Evolutionary conservation across 768 basidiomycete genomes (phyloP), one percentile per base, ranked within the genome.

Genomic region (Collybia nuda): DNA sequence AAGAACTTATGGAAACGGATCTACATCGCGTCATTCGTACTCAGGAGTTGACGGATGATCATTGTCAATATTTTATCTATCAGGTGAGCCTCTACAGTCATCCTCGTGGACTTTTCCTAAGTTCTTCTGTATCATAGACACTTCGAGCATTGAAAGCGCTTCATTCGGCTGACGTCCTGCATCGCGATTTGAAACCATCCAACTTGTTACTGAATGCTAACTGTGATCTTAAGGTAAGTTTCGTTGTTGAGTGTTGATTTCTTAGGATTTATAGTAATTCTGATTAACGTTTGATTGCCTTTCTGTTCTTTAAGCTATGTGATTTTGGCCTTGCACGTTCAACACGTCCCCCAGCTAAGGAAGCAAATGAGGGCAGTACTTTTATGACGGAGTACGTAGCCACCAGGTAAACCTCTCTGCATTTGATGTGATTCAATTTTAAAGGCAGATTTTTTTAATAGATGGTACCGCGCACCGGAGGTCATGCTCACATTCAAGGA

Each of bases 401-500:
- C 1, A 98, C 96, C 12, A 78, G 95, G 80, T 94, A 51, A 44
- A 68, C 49, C 17, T 47, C 18, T 32, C 9, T 14, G 15, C 11
- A 32, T 29, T 38, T 45, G 32, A 15, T 39, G 17, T 36, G 7
- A 36, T 35, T 14, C 14, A 17, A 18, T 8, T 52, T 44, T 44
- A 17, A 36, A 36, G 37, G 14, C 36, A n/a, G 18, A n/a, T n/a
- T 28, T 11, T 14, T 24, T 8, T 5, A 18, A 36, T 40, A 86
- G 93, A 62, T 98, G 96, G 96, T 98, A 98, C 65, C 85, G 96
- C 24, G 96, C 96, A 0, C 96, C 96, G 0, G 96, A 98, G 66
- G 91, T 98, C 54, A 98, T 98, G 96, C 79, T 98, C 29, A 96
- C 93, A 0, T 98, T 97, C 76, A 93, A 95, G 63, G 87, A 95